phyloP scores from a whole-genome alignment of 768 basidiomycete genomes.

The Pleurotus ostreatus region DNA sequence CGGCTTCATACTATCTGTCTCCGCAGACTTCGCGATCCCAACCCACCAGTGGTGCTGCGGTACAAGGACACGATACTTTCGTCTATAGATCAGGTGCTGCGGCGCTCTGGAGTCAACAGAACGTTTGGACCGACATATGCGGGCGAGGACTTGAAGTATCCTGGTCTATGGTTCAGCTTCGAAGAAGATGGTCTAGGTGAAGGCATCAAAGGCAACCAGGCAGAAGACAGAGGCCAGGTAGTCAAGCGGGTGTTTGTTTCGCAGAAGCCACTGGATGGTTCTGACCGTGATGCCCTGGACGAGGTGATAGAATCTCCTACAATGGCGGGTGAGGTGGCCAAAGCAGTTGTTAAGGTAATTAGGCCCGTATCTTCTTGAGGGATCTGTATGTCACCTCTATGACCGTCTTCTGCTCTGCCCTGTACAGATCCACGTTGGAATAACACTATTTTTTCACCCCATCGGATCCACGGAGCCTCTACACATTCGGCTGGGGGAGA shows the following conservation, averaged over 20 bases:
- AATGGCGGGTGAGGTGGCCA: slow-evolving; percentile 71
- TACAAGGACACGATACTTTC: slow-evolving; percentile 67
- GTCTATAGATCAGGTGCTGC: slow-evolving; percentile 54
- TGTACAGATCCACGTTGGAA: slow-evolving; percentile 66
- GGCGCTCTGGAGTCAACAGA: slow-evolving; percentile 61
- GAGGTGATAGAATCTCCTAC: slow-evolving; percentile 61
- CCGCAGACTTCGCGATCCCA: slow-evolving; percentile 59
- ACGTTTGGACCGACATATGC: slow-evolving; percentile 85
- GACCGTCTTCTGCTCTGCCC: not conserved
- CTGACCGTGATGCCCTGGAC: slow-evolving; percentile 63
- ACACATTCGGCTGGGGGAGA: slow-evolving; percentile 64
- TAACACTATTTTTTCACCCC: slow-evolving; percentile 66
- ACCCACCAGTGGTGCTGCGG: slow-evolving; percentile 62
- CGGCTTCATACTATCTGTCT: slow-evolving; percentile 77
- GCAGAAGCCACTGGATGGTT: slow-evolving; percentile 58
- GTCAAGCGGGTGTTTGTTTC: slow-evolving; percentile 73
- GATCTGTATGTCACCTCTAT: no score
- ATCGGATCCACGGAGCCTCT: slow-evolving; percentile 41
- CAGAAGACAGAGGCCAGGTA: slow-evolving; percentile 69
- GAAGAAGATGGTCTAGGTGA: slow-evolving; percentile 67
- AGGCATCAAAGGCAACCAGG: slow-evolving; percentile 41
- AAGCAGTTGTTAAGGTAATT: slow-evolving; percentile 64
- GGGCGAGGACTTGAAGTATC: slow-evolving; percentile 71
- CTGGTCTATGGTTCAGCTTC: slow-evolving; percentile 81
- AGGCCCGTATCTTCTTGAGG: no score